Evolutionary conservation across 225 moss, liverwort and hornwort genomes (phyloP).

Genomic region (Asterella californica): DNA sequence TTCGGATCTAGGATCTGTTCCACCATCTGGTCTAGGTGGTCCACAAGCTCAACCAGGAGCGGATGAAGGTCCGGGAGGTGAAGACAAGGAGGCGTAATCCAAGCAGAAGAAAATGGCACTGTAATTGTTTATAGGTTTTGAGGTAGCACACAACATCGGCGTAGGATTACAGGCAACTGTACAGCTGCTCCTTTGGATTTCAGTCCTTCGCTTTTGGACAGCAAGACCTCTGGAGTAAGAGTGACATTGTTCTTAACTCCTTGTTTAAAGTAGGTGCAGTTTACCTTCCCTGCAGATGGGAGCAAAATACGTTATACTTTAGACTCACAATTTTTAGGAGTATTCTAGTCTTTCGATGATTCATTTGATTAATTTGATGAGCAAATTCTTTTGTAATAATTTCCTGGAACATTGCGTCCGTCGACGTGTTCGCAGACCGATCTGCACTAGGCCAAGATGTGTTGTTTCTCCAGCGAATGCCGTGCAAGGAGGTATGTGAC

Average conservation of each 20-base stretch:
- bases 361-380: not conserved
- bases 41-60: not conserved
- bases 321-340: not conserved
- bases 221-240: not conserved
- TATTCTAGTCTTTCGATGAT: not conserved
- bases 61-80: not conserved
- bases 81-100: not conserved
- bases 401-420: conserved; percentile 1
- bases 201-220: not conserved
- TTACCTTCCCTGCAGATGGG: conserved; percentile 7
- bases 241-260: not conserved
- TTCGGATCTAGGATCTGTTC: not conserved
- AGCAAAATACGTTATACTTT: not conserved
- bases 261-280: not conserved
- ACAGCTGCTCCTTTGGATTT: not conserved
- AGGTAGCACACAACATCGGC: not conserved
- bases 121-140: not conserved
- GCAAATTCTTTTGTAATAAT: not conserved
- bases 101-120: not conserved
- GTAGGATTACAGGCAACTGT: conserved; percentile 4
- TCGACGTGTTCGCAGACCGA: too few species aligned
- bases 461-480: too few species aligned
- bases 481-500: too few species aligned
- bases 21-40: not conserved
- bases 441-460: too few species aligned